Base-by-base conservation (phyloP, 139 green algal genomes). In the Coccomyxa sp. region DNA sequence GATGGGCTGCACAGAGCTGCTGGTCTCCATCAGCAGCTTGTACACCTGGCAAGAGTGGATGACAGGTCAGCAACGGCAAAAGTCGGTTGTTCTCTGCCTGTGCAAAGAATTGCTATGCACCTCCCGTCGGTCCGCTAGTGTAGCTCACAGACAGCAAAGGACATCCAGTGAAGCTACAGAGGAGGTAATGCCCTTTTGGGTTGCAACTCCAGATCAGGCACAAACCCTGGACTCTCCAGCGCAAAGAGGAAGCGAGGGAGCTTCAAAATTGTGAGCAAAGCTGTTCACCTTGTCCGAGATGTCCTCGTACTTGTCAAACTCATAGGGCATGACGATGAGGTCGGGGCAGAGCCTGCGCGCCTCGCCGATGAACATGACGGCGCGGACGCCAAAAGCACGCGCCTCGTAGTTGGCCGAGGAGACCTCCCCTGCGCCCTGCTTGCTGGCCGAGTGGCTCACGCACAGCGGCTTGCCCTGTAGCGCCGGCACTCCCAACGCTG, bases 321-420 rank as follows among this genome's bases (percentile, higher is more conserved):
- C 85, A 83, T 99, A 99, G 0, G 95, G 95, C 81, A 99, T 88
- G 29, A 97, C 89, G 22, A 98, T 75, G 37, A 99, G 85, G 7
- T 90, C 38, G 1, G 96, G 96, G 82, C 96, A 99, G n/a, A 89
- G 86, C 34, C 86, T 36, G 79, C 94, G 97, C 72, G 94, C 96
- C 33, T 92, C 82, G 5, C 81, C 79, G 36, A 99, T 95, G 82
- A 90, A 92, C 94, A 98, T 98, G 77, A 84, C 88, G 0, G 95
- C 93, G 0, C 55, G 33, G 24, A 97, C 75, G n/a, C 89, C 91
- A 68, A 86, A 92, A 55, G 76, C 82, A 5, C 95, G 85, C 0
- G 95, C 95, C 74, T 93, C 88, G 73, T 99, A 99, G 81, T 96
- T 98, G 73, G 90, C 90, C 31, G 82, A 90, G 2, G 94, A 98